These are phyloP conservation scores for Extremus antarcticus DNA, from an alignment of 495 filamentous ascomycete species.

Conservation along the genomic window DNA sequence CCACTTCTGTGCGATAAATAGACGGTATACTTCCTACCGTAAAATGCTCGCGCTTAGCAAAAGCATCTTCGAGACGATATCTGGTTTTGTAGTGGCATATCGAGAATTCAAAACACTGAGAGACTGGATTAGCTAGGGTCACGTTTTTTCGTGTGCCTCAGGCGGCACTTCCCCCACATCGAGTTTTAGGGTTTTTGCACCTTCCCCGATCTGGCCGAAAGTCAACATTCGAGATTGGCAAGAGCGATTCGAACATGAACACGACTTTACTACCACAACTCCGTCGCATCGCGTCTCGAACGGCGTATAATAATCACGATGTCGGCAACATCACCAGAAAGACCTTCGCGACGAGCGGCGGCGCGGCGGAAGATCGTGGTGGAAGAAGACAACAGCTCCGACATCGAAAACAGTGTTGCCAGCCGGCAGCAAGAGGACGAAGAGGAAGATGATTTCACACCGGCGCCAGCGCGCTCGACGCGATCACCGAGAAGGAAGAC, in stretches of 20 bases:
- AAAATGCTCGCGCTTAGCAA: too few relatives aligned
- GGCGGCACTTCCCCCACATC: too few relatives aligned
- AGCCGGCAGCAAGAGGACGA: conserved; percentile 42
- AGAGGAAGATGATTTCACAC: conserved; percentile 71
- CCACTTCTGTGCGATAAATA: too few relatives aligned
- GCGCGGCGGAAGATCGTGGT: conserved; percentile 57
- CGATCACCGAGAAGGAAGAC: conserved; percentile 45
- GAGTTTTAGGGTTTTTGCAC: too few relatives aligned
- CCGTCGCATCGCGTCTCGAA: background rate
- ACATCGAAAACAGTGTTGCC: conserved; percentile 39
- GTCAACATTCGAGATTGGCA: too few relatives aligned
- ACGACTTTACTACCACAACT: background rate
- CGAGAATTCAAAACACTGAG: too few relatives aligned
- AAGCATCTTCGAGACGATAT: too few relatives aligned
- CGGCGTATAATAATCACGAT: conserved; percentile 33
- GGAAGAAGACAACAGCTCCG: conserved; percentile 52
- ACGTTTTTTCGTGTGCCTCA: too few relatives aligned
- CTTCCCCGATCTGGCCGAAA: too few relatives aligned
- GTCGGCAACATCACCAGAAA: conserved; percentile 52
- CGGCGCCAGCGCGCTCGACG: conserved; percentile 46
- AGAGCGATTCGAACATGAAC: background rate
- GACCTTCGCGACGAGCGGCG: conserved; percentile 66
- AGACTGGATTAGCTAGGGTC: too few relatives aligned
- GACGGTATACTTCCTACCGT: too few relatives aligned
- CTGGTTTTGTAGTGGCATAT: too few relatives aligned